Percentiles rank a stretch among this genome's conserved stretches.
phyloP scores from a whole-genome alignment of 2,329 filamentous ascomycete species.

The Ascomycota sp. region DNA sequence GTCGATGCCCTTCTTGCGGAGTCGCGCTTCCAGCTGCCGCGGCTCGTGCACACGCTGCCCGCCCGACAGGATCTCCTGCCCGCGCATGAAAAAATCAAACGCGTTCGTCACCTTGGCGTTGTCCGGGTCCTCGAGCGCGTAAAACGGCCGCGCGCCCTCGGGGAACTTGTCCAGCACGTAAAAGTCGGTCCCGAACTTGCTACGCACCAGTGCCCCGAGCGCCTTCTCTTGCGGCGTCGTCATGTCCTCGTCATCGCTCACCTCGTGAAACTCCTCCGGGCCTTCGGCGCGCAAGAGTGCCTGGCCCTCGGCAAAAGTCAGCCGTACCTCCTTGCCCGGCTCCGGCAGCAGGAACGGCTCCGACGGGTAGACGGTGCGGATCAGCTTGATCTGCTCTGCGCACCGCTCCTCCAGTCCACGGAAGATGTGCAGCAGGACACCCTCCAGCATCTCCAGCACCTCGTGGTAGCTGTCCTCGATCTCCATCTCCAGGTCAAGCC shows the following conservation, averaged over 20 bases:
- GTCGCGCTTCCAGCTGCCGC: conserved; percentile 49
- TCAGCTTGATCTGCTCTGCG: conserved; percentile 46
- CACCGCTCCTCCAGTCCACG: conserved; percentile 42
- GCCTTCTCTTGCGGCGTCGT: conserved; percentile 65
- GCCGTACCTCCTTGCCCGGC: conserved; percentile 48
- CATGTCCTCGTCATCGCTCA: conserved; percentile 59
- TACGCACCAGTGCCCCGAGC: conserved; percentile 64
- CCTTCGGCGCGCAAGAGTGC: conserved; percentile 56
- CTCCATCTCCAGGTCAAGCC: conserved; percentile 78
- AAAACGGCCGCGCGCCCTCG: conserved; percentile 68
- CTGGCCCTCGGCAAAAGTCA: conserved; percentile 60
- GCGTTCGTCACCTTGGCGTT: conserved; percentile 2
- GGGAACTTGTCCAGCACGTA: conserved; percentile 96
- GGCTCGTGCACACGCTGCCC: conserved; percentile 80
- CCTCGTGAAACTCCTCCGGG: conserved; percentile 39
- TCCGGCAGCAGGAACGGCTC: conserved; percentile 57
- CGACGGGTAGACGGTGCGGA: conserved; percentile 53
- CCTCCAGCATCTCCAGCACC: conserved; percentile 48
- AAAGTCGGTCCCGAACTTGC: conserved; percentile 87
- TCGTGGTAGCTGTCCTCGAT: conserved; percentile 61
- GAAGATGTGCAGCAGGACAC: conserved; percentile 59
- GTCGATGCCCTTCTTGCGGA: conserved; percentile 61
- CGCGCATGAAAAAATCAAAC: conserved; percentile 47
- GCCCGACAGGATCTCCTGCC: conserved; percentile 79
- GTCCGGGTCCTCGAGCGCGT: conserved; percentile 48